Evolutionary conservation across 306 rosid genomes (phyloP), one percentile per base, ranked within the genome.

Genomic region (Leucaena leucocephala): DNA sequence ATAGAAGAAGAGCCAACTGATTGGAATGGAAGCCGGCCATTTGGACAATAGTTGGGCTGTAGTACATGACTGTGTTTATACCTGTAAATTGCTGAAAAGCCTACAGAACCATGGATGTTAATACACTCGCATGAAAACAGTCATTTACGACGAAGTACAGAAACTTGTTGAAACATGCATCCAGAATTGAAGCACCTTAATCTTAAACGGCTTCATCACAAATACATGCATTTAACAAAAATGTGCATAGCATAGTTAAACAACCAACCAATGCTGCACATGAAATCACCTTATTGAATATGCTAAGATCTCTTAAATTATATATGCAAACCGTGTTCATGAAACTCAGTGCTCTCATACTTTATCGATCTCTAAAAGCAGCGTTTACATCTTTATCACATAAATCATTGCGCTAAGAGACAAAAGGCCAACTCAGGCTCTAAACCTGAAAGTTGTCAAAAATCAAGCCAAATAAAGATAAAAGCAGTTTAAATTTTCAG

Each of bases 41-140:
- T 86, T 94, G 96, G 77, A 93, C 98, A 70, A 93, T 93, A 34
- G 97, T 93, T 58, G 98, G 97, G 85, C 97, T 93, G 88, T 93
- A 94, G 86, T 94, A 94, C 97, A 94, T 94, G 71, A 91, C 97
- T 4, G 98, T 94, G 89, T 94, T 94, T 82, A 94, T 94, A 42
- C 98, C 98, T 19, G 93, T 86, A 70, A 94, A 91, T 84, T 94
- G 97, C 87, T 94, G 98, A 74, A 94, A 94, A 19, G 90, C 91
- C 97, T 94, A 88, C 85, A 81, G 17, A 83, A 49, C 59, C 80
- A 82, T 65, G 52, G 57, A 63, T 54, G 75, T 58, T 36, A 71
- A 76, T 39, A 39, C 76, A 68, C 65, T 69, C 21, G 9, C 33
- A 50, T 62, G 68, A 34, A 62, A 35, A 48, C 64, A 22, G 39